Base-by-base conservation (phyloP, 2,329 filamentous ascomycete genomes). In the Emericellopsis atlantica region DNA sequence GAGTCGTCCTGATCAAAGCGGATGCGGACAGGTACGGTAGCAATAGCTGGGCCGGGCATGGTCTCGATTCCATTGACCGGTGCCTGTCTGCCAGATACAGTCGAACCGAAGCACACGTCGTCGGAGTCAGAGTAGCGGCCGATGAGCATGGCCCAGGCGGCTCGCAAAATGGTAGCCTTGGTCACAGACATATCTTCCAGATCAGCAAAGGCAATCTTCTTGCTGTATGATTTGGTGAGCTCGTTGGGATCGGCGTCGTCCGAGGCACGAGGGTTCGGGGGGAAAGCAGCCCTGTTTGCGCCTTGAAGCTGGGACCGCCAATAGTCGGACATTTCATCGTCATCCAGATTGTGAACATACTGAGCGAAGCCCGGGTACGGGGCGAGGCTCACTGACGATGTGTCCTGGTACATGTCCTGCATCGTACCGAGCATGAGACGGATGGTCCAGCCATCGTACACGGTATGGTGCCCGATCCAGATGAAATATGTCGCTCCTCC, bases 111-210 rank as follows among this genome's bases (percentile, higher is more conserved):
- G 4, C 42, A 33, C 14, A 52, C 41, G 22, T 45, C 46, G 16
- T 43, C 43, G 3, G 43, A 48, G 32, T 45, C 47, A n/a, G 46
- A 44, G 15, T 49, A 40, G 22, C 22, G 32, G 8, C 32, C 32
- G n/a, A 41, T 16, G 10, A 41, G 26, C 14, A 36, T 16, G 1
- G 51, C 55, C 55, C 55, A 58, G 2, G 55, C 55, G 0, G 53
- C 52, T 5, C 50, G 49, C 5, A 57, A 32, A 9, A 54, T 18
- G 1, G 49, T 48, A 6, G 51, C 46, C 2, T 42, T 44, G 8
- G 47, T 52, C 11, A 48, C 33, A 6, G 32, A 29, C 34, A 11
- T n/a, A 32, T 40, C 18, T n/a, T 14, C 15, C 4, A 29, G 18
- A 12, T 38, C 16, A 21, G 22, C 7, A 5, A 7, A 42, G 16